Evolutionary conservation across 805 yeast genomes (phyloP).

Genomic region (Myxozyma sirexii): DNA sequence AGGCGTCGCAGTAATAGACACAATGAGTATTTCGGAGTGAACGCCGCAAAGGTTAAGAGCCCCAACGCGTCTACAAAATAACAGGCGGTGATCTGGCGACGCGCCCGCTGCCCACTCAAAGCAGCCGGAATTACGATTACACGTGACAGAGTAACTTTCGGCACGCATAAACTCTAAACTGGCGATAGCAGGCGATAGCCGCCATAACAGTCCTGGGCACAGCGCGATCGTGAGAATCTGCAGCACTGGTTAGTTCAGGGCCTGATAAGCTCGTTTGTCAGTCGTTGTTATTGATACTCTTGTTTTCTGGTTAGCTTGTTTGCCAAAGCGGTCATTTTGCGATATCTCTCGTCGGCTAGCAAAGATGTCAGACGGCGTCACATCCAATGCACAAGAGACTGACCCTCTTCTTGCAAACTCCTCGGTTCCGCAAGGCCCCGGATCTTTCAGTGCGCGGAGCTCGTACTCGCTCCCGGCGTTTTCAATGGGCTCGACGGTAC

Average conservation of each 20-base stretch:
- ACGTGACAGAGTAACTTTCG: background rate
- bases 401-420: constrained; percentile 1
- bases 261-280: no score
- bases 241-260: no score
- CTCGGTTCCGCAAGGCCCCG: background rate
- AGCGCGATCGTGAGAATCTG: no score
- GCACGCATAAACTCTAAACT: constrained; percentile 7
- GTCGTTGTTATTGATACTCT: no score
- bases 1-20: background rate
- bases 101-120: background rate
- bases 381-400: background rate
- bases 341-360: background rate
- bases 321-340: no score
- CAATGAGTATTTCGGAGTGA: no score
- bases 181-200: constrained; percentile 3
- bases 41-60: background rate
- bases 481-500: constrained; percentile 11
- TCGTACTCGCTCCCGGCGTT: constrained; percentile 12
- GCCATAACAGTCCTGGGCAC: background rate
- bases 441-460: constrained; percentile 2
- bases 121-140: constrained; percentile 9
- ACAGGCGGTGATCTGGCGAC: background rate
- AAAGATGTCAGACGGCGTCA: background rate
- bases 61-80: background rate
- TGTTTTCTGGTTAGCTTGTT: no score